These are phyloP conservation scores for Arthrobotrys iridis DNA, from an alignment of 2,329 filamentous ascomycete species.

Conservation along the genomic window DNA sequence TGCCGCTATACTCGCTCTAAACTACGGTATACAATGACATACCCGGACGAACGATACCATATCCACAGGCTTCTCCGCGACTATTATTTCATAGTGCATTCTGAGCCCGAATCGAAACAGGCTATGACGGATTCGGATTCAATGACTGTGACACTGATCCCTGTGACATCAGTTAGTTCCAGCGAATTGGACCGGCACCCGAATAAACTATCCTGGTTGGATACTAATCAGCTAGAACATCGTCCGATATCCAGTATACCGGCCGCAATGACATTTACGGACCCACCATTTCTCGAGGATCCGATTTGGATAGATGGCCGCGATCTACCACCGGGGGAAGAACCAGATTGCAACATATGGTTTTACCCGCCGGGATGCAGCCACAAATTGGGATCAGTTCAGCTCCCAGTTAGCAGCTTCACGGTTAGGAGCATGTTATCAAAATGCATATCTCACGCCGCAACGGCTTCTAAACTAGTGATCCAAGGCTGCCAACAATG, in stretches of 20 bases:
- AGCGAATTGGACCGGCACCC: conserved; percentile 9
- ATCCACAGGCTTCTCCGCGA: conserved; percentile 17
- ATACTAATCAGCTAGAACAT: neutral
- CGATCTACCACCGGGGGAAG: neutral
- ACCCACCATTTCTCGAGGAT: conserved; percentile 27
- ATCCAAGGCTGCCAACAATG: conserved; percentile 1
- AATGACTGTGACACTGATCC: conserved; percentile 13
- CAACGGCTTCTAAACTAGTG: neutral
- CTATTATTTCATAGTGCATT: conserved; percentile 30
- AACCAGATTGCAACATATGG: conserved; percentile 12
- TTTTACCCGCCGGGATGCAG: conserved; percentile 1
- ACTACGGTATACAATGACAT: conserved; percentile 15
- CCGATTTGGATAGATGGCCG: conserved; percentile 10
- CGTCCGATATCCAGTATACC: neutral
- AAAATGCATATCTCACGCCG: conserved; percentile 1
- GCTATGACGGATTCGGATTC: neutral
- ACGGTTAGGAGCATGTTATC: conserved; percentile 10
- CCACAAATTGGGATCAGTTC: neutral
- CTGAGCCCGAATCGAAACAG: neutral
- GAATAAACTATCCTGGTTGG: neutral
- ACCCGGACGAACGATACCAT: conserved; percentile 14
- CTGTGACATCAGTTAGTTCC: neutral
- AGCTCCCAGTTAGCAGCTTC: neutral
- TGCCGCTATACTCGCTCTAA: neutral
- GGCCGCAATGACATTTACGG: conserved; percentile 16